Evolutionary conservation across 1,139 yeast species (phyloP).

Genomic region (Pneumocystis murina): DNA sequence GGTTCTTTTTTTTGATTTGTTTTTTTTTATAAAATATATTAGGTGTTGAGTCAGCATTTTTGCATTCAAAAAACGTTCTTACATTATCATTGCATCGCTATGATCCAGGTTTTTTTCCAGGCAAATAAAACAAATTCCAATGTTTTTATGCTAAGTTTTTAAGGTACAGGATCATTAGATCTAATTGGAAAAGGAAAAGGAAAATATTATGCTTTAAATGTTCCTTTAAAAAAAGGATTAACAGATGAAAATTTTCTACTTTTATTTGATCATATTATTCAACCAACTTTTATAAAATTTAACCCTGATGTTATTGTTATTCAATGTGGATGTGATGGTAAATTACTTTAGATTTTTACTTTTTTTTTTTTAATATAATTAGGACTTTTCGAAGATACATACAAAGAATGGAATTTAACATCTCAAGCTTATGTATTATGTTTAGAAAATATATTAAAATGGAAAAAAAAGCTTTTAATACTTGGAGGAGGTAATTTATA

Average conservation of each 20-base stretch:
- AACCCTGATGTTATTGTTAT: slow-evolving; percentile 43
- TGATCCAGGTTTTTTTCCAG: slow-evolving; percentile 60
- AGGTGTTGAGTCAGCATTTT: slow-evolving; percentile 58
- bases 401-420: slow-evolving; percentile 55
- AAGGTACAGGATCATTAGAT: slow-evolving; percentile 32
- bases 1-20: background rate
- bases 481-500: slow-evolving; percentile 38
- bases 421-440: slow-evolving; percentile 34
- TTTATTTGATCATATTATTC: slow-evolving; percentile 31
- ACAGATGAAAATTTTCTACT: slow-evolving; percentile 31
- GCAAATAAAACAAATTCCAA: slow-evolving; percentile 18
- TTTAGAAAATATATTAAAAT: slow-evolving; percentile 27
- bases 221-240: slow-evolving; percentile 47
- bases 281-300: slow-evolving; percentile 30
- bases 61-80: slow-evolving; percentile 39
- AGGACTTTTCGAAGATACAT: slow-evolving; percentile 37
- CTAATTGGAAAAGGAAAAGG: slow-evolving; percentile 30
- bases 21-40: slow-evolving; percentile 3
- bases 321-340: slow-evolving; percentile 62
- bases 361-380: background rate
- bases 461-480: slow-evolving; percentile 29
- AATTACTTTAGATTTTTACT: background rate
- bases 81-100: slow-evolving; percentile 51
- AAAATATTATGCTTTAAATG: slow-evolving; percentile 30
- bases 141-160: background rate